Percentiles rank a stretch among this genome's conserved stretches.
phyloP scores from a whole-genome alignment of 306 rosid species.

The Cucumis sativus region DNA sequence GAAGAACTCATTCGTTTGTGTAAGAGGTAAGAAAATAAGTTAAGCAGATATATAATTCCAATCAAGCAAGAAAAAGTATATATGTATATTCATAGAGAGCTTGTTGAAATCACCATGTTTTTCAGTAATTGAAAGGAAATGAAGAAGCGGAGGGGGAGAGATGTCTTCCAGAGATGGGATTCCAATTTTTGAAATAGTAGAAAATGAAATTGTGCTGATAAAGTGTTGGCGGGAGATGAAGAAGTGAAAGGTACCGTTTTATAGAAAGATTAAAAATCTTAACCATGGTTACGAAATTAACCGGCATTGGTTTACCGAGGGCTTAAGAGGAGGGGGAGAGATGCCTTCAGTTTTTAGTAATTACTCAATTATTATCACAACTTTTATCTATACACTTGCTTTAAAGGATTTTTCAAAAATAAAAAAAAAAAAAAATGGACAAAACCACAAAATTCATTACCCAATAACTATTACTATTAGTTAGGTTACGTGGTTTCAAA shows the following conservation, averaged over 20 bases:
- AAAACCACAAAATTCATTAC: no score
- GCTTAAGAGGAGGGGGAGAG: background rate
- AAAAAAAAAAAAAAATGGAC: no score
- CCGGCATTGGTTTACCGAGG: background rate
- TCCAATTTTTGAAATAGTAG: conserved; percentile 13
- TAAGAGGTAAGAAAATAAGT: background rate
- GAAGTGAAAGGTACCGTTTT: conserved; percentile 7
- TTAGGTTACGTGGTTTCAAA: no score
- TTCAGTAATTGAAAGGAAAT: background rate
- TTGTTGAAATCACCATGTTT: conserved; percentile 37
- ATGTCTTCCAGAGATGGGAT: background rate
- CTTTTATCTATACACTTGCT: no score
- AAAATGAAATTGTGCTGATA: background rate
- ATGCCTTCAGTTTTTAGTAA: background rate
- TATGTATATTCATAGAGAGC: background rate
- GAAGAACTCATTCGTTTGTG: background rate
- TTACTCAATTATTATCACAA: background rate
- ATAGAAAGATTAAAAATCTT: conserved; percentile 12
- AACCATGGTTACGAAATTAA: conserved; percentile 15
- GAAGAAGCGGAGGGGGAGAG: background rate
- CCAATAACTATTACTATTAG: no score
- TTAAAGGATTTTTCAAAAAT: no score
- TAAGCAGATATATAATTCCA: conserved; percentile 10
- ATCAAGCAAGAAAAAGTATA: background rate
- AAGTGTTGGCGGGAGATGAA: conserved; percentile 32